Percentiles rank a stretch among this genome's conserved stretches.
Conservation (phyloP, 805 yeast species). For the Wickerhamiella brachini region DNA sequence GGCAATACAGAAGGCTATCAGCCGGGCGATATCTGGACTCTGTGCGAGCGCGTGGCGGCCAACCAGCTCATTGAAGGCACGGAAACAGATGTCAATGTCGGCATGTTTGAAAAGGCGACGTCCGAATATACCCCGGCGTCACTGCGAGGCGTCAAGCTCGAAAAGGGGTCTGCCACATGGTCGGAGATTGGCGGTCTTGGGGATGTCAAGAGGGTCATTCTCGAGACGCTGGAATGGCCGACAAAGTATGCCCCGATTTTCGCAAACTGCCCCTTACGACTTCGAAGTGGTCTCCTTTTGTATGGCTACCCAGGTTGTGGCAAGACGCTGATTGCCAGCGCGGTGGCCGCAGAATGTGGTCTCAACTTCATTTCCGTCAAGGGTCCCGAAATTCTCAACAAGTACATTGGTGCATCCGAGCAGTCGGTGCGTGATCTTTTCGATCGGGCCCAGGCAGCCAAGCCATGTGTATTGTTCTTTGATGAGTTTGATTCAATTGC, state of each 20-base stretch:
- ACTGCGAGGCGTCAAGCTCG: conserved; percentile 72
- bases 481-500: conserved; percentile 97
- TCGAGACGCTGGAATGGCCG: conserved; percentile 96
- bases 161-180: conserved; percentile 69
- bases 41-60: conserved; percentile 43
- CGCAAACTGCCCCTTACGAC: conserved; percentile 68
- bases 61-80: neutral
- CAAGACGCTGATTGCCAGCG: conserved; percentile 82
- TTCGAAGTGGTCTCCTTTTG: conserved; percentile 77
- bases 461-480: conserved; percentile 83
- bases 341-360: conserved; percentile 88
- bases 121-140: conserved; percentile 65
- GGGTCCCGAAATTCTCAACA: conserved; percentile 91
- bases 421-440: conserved; percentile 87
- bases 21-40: conserved; percentile 63
- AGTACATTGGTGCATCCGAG: conserved; percentile 94
- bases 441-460: conserved; percentile 88
- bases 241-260: conserved; percentile 93
- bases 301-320: conserved; percentile 99
- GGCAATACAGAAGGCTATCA: conserved; percentile 77
- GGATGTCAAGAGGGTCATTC: conserved; percentile 57
- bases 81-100: conserved; percentile 7
- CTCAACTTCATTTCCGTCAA: conserved; percentile 83
- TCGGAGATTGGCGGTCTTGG: conserved; percentile 75
- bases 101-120: conserved; percentile 42